A percentile compares a stretch with the other conserved stretches of the same genome.
phyloP scores from a whole-genome alignment of 306 rosid genomes.

The Abrus pulchellus region DNA sequence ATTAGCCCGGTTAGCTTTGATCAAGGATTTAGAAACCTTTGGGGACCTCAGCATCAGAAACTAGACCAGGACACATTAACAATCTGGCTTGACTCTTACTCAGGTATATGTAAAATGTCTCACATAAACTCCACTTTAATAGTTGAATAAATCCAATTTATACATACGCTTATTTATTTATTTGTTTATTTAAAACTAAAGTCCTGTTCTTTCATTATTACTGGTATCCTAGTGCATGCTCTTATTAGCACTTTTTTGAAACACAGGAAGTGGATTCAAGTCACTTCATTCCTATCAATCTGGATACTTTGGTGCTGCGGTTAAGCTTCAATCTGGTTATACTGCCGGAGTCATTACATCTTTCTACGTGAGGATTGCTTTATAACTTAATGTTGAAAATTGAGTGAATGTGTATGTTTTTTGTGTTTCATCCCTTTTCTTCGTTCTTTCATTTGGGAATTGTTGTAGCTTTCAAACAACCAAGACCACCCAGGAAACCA shows the following conservation, averaged over 20 bases:
- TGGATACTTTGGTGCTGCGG: constrained; percentile 84
- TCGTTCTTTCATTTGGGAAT: constrained; percentile 33
- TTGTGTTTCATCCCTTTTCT: constrained; percentile 1
- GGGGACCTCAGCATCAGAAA: constrained; percentile 90
- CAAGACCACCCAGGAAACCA: constrained; percentile 83
- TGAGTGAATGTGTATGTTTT: background rate
- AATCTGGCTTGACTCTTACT: constrained; percentile 75
- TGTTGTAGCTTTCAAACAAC: constrained; percentile 86
- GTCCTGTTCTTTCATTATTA: background rate
- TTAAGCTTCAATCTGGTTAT: constrained; percentile 86
- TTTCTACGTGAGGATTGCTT: constrained; percentile 68
- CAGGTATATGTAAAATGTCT: constrained; percentile 64
- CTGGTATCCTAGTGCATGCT: background rate
- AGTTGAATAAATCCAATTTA: background rate
- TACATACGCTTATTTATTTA: background rate
- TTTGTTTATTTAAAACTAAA: background rate
- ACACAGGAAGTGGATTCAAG: constrained; percentile 90
- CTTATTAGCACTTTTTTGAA: constrained; percentile 10
- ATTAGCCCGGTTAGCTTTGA: constrained; percentile 62
- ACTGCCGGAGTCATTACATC: constrained; percentile 92
- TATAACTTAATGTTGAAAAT: constrained; percentile 15
- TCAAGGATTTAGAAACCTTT: constrained; percentile 70
- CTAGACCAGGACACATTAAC: constrained; percentile 65
- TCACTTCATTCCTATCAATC: constrained; percentile 68
- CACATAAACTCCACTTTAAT: background rate